Base-by-base conservation (phyloP, 1,284 basidiomycete species). In the Singerocomus rubriflavus region DNA sequence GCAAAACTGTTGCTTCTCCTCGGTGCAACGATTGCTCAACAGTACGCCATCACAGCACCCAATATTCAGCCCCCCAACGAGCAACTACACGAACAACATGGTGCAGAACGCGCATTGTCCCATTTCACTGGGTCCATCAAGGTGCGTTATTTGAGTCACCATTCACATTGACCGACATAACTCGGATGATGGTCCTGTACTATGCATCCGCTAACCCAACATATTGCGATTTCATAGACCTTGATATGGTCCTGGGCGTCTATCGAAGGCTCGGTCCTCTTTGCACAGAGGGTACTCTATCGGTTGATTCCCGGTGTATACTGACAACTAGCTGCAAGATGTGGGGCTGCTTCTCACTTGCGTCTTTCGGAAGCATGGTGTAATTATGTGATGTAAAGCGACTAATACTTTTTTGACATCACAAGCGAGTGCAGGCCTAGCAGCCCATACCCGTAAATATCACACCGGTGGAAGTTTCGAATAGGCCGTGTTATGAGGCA, bases 251-350 rank as follows among this genome's bases (percentile, higher is more conserved):
- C 33, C 26, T 39, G 46, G 41, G 39, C 26, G 2, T 17, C 50
- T 21, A 36, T 58, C 27, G 46, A 58, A 31, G 25, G 17, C 33
- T 32, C 33, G 7, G 27, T 49, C 21, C 34, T 57, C 50, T 16
- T 58, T 6, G 44, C 48, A 3, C 33, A 51, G n/a, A 58, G 50
- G 38, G 75, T 78, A 13, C 68, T 63, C 9, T 74, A 64, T 54
- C 60, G 63, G 13, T 49, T 76, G 29, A 21, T 78, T 29, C 75
- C 76, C 1, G 64, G 69, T 3, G 41, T 77, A 8, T 76, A 69
- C 55, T 75, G 56, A 57, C 21, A 4, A 21, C 21, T 21, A 21
- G 21, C 21, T 21, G 21, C 21, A 4, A 21, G 21, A 21, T 21
- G 21, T 21, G 21, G 21, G 21, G 21, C 21, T 21, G 21, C 21